Base-by-base conservation (phyloP, 2,329 filamentous ascomycete genomes). In the Aspergillus cejpii region DNA sequence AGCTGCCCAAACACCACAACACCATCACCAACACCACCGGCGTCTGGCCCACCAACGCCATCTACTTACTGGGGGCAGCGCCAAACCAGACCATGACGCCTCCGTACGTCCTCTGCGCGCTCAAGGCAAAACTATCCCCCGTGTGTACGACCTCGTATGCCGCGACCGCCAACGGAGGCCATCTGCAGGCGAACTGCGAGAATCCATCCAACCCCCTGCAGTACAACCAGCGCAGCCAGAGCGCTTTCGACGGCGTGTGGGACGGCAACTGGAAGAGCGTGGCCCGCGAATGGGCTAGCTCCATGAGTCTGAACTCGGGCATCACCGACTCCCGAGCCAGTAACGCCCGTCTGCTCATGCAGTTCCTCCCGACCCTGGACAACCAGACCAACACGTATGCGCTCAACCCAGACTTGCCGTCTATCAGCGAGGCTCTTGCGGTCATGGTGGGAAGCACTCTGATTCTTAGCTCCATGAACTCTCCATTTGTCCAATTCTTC, bases 361-460 rank as follows among this genome's bases (percentile, higher is more conserved):
- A 83, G 49, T 63, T 79, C 10, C 72, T 78, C 4, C 71, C 78
- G 0, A 45, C 45, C 0, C 66, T 63, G 0, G 43, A 67, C 7
- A 59, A 60, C 6, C 34, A 53, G 17, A 55, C 59, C 5, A 49
- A 57, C 7, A 45, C 52, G 7, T 64, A 59, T 3, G 34, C 45
- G 0, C 71, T 87, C 0, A 68, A 75, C 26, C 63, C 71, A 0
- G 57, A 64, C 0, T 62, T 83, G 0, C 87, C 87, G 0, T 86
- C 81, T 2, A 73, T 86, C n/a, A 81, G 80, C 0, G 87, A 92
- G 63, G 82, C 83, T 0, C 61, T 92, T 0, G 84, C 85, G 0
- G 84, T 87, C 0, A 74, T 89, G 55, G 76, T 78, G 0, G 79
- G 80, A 3, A 81, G 78, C 27, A 87, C 84, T 0, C 63, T 89